Conservation (phyloP, 169 alveolate species). For the Plasmodium ovale region DNA sequence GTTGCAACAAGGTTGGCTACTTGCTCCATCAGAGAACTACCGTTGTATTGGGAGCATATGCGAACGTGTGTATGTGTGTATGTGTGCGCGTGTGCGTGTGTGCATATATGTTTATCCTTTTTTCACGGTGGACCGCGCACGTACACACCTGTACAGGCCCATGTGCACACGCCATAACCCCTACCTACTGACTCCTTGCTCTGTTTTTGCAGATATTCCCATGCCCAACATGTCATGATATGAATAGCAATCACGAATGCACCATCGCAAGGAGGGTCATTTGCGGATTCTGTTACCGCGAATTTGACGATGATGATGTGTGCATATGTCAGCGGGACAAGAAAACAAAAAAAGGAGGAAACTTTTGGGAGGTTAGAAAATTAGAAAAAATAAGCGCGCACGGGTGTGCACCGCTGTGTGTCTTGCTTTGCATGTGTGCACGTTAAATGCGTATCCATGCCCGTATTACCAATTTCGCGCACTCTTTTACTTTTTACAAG, state of each 20-base stretch:
- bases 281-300: conserved; percentile 82
- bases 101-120: background rate
- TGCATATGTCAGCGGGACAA: conserved; percentile 72
- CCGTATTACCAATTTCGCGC: background rate
- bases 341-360: conserved; percentile 68
- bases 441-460: background rate
- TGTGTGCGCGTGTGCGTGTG: background rate
- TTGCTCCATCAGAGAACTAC: background rate
- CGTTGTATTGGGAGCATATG: background rate
- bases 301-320: conserved; percentile 77
- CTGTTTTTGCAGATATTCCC: conserved; percentile 70
- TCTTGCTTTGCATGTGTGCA: background rate
- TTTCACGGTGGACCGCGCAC: background rate
- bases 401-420: background rate
- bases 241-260: conserved; percentile 78
- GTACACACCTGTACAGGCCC: too few species aligned
- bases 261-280: conserved; percentile 79
- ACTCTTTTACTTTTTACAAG: conserved; percentile 24
- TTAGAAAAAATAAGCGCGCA: background rate
- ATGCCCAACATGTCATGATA: conserved; percentile 81
- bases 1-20: conserved; percentile 80
- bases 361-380: conserved; percentile 79
- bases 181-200: background rate
- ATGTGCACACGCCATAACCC: too few species aligned
- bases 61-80: background rate